Percentiles rank a stretch among this genome's conserved stretches.
These are phyloP conservation scores for Russula lepida DNA, from an alignment of 768 basidiomycete genomes.

Conservation along the genomic window DNA sequence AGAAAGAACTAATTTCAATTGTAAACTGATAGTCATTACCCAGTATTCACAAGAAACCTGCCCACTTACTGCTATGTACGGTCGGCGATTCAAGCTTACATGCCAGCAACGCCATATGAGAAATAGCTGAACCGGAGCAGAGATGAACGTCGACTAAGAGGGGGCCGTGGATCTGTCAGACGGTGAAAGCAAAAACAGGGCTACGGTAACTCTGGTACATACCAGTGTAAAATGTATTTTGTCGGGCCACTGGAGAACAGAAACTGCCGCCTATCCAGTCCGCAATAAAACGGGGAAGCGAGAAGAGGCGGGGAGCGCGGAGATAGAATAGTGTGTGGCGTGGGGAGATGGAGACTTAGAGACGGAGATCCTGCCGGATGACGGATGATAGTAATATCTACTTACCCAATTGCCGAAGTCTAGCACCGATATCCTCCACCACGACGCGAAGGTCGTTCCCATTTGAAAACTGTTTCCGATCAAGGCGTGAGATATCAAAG, in stretches of 20 bases:
- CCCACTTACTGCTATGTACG: neutral
- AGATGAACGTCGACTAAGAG: constrained; percentile 22
- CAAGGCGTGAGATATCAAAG: neutral
- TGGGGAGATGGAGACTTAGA: neutral
- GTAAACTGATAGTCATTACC: neutral
- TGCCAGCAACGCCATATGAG: constrained; percentile 27
- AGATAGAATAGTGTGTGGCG: neutral
- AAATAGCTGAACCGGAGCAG: constrained; percentile 26
- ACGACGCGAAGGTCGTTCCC: constrained; percentile 17
- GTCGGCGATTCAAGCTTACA: constrained; percentile 15
- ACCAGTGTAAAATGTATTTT: constrained; percentile 8
- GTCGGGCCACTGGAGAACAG: constrained; percentile 1
- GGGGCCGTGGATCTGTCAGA: neutral
- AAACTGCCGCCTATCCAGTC: neutral
- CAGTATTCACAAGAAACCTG: neutral
- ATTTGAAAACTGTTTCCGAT: constrained; percentile 21
- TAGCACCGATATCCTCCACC: constrained; percentile 23
- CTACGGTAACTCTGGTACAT: neutral
- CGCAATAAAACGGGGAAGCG: neutral
- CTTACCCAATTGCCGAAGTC: constrained; percentile 25
- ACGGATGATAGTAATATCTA: neutral
- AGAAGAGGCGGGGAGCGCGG: neutral
- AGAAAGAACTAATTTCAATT: neutral
- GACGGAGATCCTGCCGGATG: neutral
- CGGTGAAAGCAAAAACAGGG: neutral